Base-by-base conservation (phyloP, 441 rosid genomes). In the Macaranga tanarius region DNA sequence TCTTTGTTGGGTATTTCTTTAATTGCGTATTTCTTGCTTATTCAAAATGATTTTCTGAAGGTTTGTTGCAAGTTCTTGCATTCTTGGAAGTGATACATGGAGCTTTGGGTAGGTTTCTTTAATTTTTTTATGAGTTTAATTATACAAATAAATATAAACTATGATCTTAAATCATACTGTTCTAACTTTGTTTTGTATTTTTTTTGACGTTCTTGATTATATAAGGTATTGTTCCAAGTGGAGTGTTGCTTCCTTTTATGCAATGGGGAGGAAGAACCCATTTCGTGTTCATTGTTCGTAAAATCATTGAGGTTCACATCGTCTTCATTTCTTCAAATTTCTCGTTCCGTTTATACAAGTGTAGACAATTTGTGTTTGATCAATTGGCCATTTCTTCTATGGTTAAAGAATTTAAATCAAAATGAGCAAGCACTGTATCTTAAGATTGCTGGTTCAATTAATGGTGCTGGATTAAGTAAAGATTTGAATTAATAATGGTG, bases 261-360 rank as follows among this genome's bases (percentile, higher is more conserved):
- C 99, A 92, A 69, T 92, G 97, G 94, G 79, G 82, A 71, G 97
- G 97, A 80, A 87, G 92, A 83, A 83, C 87, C 13, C 95, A 92
- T 66, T 88, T 89, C 76, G 69, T 90, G 17, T 65, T 89, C 34
- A 77, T 89, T 61, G 89, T 83, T 76, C 81, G 80, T 45, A 84
- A 68, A 66, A 72, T 88, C 26, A 70, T 42, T 8, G 89, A 93
- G 97, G 96, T 90, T 79, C 59, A n/a, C 22, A 2, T 62, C 69
- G 44, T 38, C 48, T 40, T 47, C 16, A 16, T 34, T 45, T 57
- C 57, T 20, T 47, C 6, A 34, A 34, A 70, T 16, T 11, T 48
- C 7, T 34, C 52, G 26, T 47, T 22, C 66, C 3, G 20, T 51
- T 19, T 74, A 42, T 20, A 61, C 20, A 28, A 64, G 10, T 65